Evolutionary conservation across 768 basidiomycete species (phyloP), one percentile per base, ranked within the genome.

Genomic region (Macrocybe gigantea): DNA sequence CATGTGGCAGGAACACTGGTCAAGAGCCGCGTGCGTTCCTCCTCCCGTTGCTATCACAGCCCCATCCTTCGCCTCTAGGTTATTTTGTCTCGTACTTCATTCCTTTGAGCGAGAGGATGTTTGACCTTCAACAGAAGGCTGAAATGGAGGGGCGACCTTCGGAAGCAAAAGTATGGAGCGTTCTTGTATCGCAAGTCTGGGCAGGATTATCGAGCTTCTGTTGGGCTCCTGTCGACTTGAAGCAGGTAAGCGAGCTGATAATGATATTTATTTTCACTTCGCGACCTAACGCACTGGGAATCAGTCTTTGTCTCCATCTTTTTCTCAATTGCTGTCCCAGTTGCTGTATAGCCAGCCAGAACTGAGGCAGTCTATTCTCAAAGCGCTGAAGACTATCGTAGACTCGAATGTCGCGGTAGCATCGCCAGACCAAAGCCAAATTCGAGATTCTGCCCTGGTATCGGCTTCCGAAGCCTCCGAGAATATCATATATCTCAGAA

Each of bases 151-250:
- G 78, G 9, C 80, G 83, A 34, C 77, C 76, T 44, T 83, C 88
- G 0, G 93, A 98, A 64, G 88, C 87, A 10, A 99, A 98, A 66
- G 84, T 98, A 34, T 99, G 93, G 91, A 88, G 82, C 53, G 93
- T 95, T 8, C 77, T 98, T 39, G 83, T 97, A 15, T 83, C 85
- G 7, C 96, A 99, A 64, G 81, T 95, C 13, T 99, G 96, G 96
- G 74, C 81, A 22, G 90, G 94, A 22, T 77, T 98, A 36, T 81
- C 82, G 5, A 93, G 93, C 1, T 99, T 98, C 68, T 95, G 93
- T 63, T 82, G 85, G 61, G 82, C 82, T 22, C 75, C 88, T 9
- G 58, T 73, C n/a, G 89, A 97, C 63, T 67, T 96, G 36, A 70
- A 77, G 55, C 68, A 82, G 69, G 22, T 22, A 22, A 22, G 22